Evolutionary conservation across 345 rosid genomes (phyloP), one percentile per base, ranked within the genome.

Genomic region (Salix udensis): DNA sequence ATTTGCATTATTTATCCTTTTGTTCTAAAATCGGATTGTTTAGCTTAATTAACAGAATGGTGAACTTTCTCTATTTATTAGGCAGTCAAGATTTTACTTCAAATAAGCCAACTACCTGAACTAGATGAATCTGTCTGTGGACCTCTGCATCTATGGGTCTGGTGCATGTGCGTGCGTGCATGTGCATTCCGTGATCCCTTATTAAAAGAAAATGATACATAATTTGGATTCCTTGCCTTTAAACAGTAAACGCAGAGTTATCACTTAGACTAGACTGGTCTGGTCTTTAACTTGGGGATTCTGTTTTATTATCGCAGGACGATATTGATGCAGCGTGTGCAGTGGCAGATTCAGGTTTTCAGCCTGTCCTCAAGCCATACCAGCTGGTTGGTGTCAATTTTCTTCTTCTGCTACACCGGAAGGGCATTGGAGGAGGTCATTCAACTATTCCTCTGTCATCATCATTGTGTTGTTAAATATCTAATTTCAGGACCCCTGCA

Each of bases 321-420:
- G 99, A 91, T 92, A 86, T 96, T 68, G 91, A 88, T 83, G 88
- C 81, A 52, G 99, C 97, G 4, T 92, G 99, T 74, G 86, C 87
- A 68, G 89, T 68, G 21, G 87, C 76, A 76, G 98, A 89, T 82
- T 88, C 90, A 34, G 90, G 87, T 83, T 92, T 89, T 83, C 92
- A 91, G 88, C 97, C 96, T 52, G 74, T 93, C 78, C 94, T 96
- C 79, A 93, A 93, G 84, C 98, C 98, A 58, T 93, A 93, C 74
- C 97, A 96, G 81, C 87, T 96, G 44, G 97, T 92, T 77, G 99
- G 98, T 68, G 98, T 96, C 76, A 96, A 92, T 80, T 96, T 96
- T 89, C 99, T 96, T 85, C 97, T 96, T 77, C 74, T 92, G n/a
- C 78, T 96, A 84, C 87, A 96, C 64, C 84, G 90, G 66, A 93